Percentiles rank a stretch among this genome's conserved stretches.
These are phyloP conservation scores for Fusarium sp. DNA, from an alignment of 2,329 filamentous ascomycete genomes.

Conservation along the genomic window DNA sequence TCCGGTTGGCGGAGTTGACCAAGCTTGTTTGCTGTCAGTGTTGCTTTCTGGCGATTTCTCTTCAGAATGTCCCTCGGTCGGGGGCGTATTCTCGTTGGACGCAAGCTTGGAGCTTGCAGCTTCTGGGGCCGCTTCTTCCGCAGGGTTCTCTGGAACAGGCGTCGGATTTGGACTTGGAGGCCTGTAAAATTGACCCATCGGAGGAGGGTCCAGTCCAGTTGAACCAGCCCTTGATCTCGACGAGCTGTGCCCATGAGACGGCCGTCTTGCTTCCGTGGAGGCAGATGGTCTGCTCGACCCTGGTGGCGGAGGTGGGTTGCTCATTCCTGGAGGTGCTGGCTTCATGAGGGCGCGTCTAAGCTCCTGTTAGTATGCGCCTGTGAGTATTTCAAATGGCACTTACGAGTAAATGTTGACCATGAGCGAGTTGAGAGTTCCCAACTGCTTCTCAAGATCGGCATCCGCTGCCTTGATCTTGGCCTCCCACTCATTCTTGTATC, in stretches of 20 bases:
- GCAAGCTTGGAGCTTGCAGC: rapidly evolving
- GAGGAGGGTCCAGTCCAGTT: conserved; percentile 26
- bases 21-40: background rate
- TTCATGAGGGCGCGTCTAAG: conserved; percentile 45
- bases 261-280: background rate
- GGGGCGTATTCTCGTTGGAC: background rate
- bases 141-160: background rate
- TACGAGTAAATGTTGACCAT: conserved; percentile 50
- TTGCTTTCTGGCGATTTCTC: background rate
- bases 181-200: conserved; percentile 1
- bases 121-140: background rate
- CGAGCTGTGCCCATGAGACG: background rate
- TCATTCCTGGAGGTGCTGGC: conserved; percentile 34
- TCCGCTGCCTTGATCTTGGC: conserved; percentile 46
- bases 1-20: background rate
- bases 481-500: conserved; percentile 47
- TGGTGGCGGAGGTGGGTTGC: conserved; percentile 24
- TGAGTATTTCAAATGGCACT: conserved; percentile 3
- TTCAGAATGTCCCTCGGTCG: background rate
- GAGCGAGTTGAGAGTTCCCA: conserved; percentile 41
- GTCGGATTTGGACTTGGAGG: background rate
- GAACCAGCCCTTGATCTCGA: conserved; percentile 7
- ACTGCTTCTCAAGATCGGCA: conserved; percentile 42
- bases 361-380: background rate
- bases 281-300: conserved; percentile 6